Percentiles rank a stretch among this genome's conserved stretches.
phyloP scores from a whole-genome alignment of 139 green algal genomes.

The Picochlorum sp. region DNA sequence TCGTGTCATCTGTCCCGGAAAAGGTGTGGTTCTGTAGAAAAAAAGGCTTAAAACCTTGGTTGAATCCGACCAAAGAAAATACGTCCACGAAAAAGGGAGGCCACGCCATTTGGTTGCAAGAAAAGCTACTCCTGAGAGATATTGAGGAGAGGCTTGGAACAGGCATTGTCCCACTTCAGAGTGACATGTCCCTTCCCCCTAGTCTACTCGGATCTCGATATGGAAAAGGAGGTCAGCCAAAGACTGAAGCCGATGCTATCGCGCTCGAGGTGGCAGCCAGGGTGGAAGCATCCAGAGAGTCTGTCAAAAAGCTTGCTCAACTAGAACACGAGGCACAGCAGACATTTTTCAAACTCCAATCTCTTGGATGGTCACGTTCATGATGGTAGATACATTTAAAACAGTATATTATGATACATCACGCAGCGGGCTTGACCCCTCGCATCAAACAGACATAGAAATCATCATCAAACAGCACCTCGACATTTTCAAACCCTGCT shows the following conservation, averaged over 20 bases:
- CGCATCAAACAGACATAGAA: not conserved
- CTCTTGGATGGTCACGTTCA: no score
- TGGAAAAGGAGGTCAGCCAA: conserved; percentile 4
- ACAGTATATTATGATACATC: conserved; percentile 7
- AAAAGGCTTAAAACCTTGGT: conserved; percentile 78
- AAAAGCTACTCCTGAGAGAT: conserved; percentile 46
- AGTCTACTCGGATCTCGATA: conserved; percentile 23
- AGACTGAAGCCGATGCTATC: not conserved
- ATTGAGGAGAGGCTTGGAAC: conserved; percentile 50
- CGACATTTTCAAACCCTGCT: not conserved
- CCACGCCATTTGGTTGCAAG: conserved; percentile 74
- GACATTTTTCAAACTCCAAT: conserved; percentile 38
- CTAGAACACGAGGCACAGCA: conserved; percentile 57
- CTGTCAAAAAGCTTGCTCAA: conserved; percentile 44
- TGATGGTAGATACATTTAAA: conserved; percentile 7
- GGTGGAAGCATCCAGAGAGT: conserved; percentile 37
- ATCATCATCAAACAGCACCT: conserved; percentile 2
- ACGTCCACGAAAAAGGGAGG: conserved; percentile 50
- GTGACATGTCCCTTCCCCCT: conserved; percentile 53
- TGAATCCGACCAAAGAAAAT: conserved; percentile 49
- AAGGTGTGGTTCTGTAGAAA: conserved; percentile 68
- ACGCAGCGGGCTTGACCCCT: not conserved
- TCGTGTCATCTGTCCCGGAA: conserved; percentile 61
- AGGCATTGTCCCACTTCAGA: conserved; percentile 30
- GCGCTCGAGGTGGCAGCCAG: conserved; percentile 23